Evolutionary conservation across 2,329 filamentous ascomycete species (phyloP), one percentile per base, ranked within the genome.

Genomic region (Nemania sp.): DNA sequence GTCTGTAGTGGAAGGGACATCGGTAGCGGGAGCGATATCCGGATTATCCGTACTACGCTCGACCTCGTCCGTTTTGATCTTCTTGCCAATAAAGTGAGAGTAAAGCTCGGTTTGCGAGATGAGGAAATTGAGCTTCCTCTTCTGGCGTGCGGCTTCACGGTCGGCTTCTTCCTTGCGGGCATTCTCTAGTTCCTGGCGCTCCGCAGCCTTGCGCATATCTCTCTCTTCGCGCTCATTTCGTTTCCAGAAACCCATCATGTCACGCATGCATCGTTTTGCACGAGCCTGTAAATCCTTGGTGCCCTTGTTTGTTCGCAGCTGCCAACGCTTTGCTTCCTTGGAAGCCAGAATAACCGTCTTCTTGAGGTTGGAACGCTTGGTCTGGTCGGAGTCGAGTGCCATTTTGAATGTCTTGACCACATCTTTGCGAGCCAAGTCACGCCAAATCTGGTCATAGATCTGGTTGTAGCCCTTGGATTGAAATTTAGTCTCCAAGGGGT

Each of bases 211-310:
- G 63, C 94, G 87, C 61, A 95, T 79, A 71, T 99, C 94, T 56
- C 94, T 90, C 71, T 99, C 94, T 70, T 99, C 94, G 48, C 93
- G 89, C 73, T 99, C 94, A 71, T 99, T 99, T 52, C 93, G 88
- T 75, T 97, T 97, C 94, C 94, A 99, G 81, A 97, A 99, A 53
- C 90, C 86, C 83, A 97, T 94, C 94, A 99, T 99, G 75, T 99
- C 94, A 70, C 94, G 86, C 94, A 99, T 99, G 55, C 93, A 93
- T 63, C 94, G 89, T 80, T 99, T 99, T 54, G 94, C 94, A 42
- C 94, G 86, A 36, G 94, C 94, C 70, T 97, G 94, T 3, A 96
- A 89, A 72, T 99, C 94, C 73, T 99, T 99, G 71, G 90, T 94
- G 68, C 92, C 95, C 80, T 99, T 97, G 78, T 99, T 99, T 49